Evolutionary conservation across 129 eudicot genomes (phyloP), one percentile per base, ranked within the genome.

Genomic region (Oenanthe sinensis): DNA sequence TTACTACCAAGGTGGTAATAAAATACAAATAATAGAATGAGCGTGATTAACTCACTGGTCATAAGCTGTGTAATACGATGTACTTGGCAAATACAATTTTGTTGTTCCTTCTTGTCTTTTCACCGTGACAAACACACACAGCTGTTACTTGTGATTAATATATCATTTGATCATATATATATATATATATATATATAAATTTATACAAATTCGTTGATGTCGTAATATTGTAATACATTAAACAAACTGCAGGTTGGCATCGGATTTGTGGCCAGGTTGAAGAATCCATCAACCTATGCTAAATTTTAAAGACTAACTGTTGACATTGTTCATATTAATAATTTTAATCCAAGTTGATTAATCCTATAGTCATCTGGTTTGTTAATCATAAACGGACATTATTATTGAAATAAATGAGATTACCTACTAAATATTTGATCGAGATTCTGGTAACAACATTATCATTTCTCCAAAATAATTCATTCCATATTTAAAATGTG

Each of bases 61-160:
- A 20, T 22, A 71, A 24, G 50, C 52, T 71, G 76, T 71, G 76
- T 45, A 71, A 43, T 8, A 6, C 76, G 43, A 40, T 71, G 76
- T 42, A 43, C 16, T 22, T 71, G 0, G 44, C 46, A 36, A 16
- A 36, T 71, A n/a, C 12, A 37, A 9, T 0, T 42, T 71, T 71
- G 76, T 71, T 40, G 49, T 40, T 71, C 50, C 12, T 71, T 6
- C 19, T 72, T 72, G 76, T 72, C 43, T 72, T 43, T 42, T 72
- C 33, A 19, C 26, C 22, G 14, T 12, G 37, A 22, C 52, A 72
- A 71, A 33, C 26, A 40, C 47, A 39, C 19, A 44, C 19, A 72
- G 11, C 24, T 72, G 72, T 67, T 13, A 26, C 40, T 65, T 30
- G 42, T 13, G 19, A 8, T 22, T 20, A 2, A 12, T 1, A n/a